Conservation (phyloP, 345 rosid genomes). For the Triadica sebifera region DNA sequence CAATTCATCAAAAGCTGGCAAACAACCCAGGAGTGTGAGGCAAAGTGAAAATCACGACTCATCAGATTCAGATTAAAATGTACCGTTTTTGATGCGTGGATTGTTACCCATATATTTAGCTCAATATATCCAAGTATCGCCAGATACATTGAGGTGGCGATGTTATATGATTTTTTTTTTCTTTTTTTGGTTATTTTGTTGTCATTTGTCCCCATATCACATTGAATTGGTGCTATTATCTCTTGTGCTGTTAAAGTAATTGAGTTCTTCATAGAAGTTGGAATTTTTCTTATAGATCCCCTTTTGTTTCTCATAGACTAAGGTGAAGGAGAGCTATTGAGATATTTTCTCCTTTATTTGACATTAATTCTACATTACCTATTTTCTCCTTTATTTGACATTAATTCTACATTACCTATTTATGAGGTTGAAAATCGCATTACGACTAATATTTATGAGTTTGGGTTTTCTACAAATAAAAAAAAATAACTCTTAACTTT, state of each 20-base stretch:
- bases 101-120: background rate
- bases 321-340: too few species aligned
- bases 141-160: conserved; percentile 3
- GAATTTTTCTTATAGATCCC: too few species aligned
- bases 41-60: conserved; percentile 38
- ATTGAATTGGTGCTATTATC: background rate
- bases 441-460: too few species aligned
- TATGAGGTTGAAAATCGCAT: too few species aligned
- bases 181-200: background rate
- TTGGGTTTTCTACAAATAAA: too few species aligned
- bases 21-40: conserved; percentile 61
- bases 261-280: background rate
- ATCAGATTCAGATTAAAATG: conserved; percentile 30
- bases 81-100: background rate
- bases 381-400: too few species aligned
- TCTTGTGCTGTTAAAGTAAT: background rate
- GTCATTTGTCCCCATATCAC: background rate
- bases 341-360: too few species aligned
- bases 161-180: background rate
- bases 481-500: too few species aligned
- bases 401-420: too few species aligned
- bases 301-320: too few species aligned
- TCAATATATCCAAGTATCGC: background rate
- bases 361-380: too few species aligned
- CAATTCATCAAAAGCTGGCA: conserved; percentile 43